Evolutionary conservation across 306 rosid genomes (phyloP).

Genomic region (Lathyrus aphaca): DNA sequence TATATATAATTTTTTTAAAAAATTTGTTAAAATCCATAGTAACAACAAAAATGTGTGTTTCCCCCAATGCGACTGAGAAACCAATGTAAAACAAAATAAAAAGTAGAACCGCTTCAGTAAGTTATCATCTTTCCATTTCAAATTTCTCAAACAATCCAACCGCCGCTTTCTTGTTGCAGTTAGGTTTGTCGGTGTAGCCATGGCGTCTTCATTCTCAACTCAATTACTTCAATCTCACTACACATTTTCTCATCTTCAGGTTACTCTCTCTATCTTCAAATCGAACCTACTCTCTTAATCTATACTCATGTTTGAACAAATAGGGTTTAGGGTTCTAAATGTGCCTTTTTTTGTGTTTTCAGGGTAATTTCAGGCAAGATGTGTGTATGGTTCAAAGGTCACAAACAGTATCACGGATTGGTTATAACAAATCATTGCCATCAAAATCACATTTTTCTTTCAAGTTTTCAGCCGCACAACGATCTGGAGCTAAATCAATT

Average conservation of each 20-base stretch:
- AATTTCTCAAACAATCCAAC: not conserved
- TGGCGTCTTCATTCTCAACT: conserved; percentile 52
- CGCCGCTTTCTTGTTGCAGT: not conserved
- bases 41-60: too few species aligned
- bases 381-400: conserved; percentile 38
- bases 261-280: conserved; percentile 16
- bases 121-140: not conserved
- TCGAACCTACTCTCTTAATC: not conserved
- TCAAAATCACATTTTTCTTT: conserved; percentile 47
- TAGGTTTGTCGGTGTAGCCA: conserved; percentile 25
- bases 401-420: conserved; percentile 26
- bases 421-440: conserved; percentile 38
- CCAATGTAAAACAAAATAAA: not conserved
- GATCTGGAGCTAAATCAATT: conserved; percentile 41
- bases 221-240: conserved; percentile 42
- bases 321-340: not conserved
- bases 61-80: not conserved
- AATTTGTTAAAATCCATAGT: too few species aligned
- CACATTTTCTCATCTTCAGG: conserved; percentile 47
- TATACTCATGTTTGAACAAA: not conserved
- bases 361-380: conserved; percentile 45
- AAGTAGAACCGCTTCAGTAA: not conserved
- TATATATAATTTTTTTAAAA: too few species aligned
- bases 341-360: not conserved
- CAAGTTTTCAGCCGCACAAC: conserved; percentile 35